Evolutionary conservation across 805 yeast genomes (phyloP), one percentile per base, ranked within the genome.

Genomic region (Pichia nakasei): DNA sequence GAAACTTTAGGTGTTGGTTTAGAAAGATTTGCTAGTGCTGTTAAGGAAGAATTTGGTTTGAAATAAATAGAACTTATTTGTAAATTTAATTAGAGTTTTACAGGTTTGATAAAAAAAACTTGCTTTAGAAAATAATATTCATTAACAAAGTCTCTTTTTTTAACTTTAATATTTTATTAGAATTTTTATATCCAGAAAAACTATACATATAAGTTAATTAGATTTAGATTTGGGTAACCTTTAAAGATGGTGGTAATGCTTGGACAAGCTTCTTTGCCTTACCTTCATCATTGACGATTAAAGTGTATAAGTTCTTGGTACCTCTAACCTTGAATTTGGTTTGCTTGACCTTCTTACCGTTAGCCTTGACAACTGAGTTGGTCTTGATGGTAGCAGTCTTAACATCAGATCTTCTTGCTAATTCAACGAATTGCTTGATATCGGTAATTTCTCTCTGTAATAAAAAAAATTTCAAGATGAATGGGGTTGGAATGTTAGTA

Each of bases 251-350:
- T 71, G 97, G 97, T 65, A 93, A 79, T 65, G 97, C 85, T 78
- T 89, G 96, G 67, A 85, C 82, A 75, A 93, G 80, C 80, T 93
- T 93, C 83, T 85, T 81, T 65, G 97, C 97, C 81, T 88, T 89
- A 71, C 86, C 83, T 65, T 87, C 84, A 72, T 93, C 97, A 76
- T 84, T 80, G 65, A 93, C 91, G 60, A 85, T 85, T 72, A 91
- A 78, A 61, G 98, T 93, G 85, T 93, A 93, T 67, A 87, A 81
- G 78, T 85, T 71, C 71, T 78, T 87, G 55, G 96, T 65, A 72
- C 97, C 96, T 81, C 97, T 88, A 66, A 93, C 86, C 85, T 93
- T 93, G 89, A 93, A 93, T 76, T 93, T 93, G 77, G 96, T 88
- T 75, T 85, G 93, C 75, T 84, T 83, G 81, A 77, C 76, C 59